phyloP scores from a whole-genome alignment of 768 basidiomycete genomes.

The Coprinopsis strossmayeri region DNA sequence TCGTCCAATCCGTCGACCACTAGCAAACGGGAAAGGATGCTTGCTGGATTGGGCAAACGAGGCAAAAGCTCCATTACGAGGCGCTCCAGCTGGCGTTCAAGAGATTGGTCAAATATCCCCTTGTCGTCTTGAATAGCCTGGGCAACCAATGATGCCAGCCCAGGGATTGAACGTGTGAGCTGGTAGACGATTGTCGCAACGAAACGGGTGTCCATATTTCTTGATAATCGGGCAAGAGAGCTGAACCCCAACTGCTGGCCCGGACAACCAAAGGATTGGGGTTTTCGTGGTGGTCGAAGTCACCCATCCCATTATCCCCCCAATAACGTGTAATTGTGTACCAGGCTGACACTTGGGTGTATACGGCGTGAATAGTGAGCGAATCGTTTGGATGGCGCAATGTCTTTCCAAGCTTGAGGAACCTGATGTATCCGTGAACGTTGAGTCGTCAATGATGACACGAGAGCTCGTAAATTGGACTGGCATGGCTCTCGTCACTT shows the following conservation, averaged over 20 bases:
- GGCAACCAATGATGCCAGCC: background rate
- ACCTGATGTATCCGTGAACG: too few species aligned
- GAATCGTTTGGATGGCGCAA: too few species aligned
- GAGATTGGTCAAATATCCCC: background rate
- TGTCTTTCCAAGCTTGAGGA: too few species aligned
- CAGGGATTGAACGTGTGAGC: background rate
- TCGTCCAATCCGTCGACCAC: conserved; percentile 13
- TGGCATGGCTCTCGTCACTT: too few species aligned
- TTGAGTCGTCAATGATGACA: too few species aligned
- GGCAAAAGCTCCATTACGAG: background rate
- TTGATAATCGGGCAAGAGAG: background rate
- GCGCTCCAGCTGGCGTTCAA: background rate
- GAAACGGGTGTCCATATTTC: background rate
- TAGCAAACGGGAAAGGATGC: background rate
- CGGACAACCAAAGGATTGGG: background rate
- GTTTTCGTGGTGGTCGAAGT: too few species aligned
- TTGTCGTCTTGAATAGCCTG: background rate
- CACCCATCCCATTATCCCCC: too few species aligned
- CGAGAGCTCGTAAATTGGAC: too few species aligned
- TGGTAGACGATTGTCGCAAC: background rate
- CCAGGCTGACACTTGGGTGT: too few species aligned
- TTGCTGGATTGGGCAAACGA: background rate
- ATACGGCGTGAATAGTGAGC: too few species aligned
- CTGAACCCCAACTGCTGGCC: conserved; percentile 4
- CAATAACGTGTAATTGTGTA: too few species aligned